These are phyloP conservation scores for Colletotrichum sp. DNA, from an alignment of 2,329 filamentous ascomycete genomes.

Conservation along the genomic window DNA sequence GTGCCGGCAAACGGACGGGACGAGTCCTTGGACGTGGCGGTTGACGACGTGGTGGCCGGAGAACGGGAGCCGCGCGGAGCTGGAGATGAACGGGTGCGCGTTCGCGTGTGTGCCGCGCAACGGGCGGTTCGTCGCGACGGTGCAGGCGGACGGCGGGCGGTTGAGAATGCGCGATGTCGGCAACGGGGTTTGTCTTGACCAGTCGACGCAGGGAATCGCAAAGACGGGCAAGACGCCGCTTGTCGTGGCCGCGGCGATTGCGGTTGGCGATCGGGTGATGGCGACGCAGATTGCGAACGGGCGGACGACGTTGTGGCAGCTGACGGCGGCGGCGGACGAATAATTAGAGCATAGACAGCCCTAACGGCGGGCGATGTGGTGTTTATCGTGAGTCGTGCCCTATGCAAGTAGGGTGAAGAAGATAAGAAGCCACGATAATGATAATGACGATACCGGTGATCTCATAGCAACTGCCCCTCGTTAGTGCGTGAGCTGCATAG, in stretches of 20 bases:
- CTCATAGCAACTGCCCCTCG: not conserved
- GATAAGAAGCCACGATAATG: not conserved
- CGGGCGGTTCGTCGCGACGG: constrained; percentile 5
- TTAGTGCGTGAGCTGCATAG: no score
- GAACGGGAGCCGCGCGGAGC: not conserved
- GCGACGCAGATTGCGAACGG: constrained; percentile 8
- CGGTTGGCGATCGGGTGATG: not conserved
- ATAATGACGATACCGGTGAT: not conserved
- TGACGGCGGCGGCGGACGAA: not conserved
- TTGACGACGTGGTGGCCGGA: constrained; percentile 15
- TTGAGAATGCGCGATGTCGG: not conserved
- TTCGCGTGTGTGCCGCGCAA: not conserved
- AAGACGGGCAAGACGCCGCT: constrained; percentile 11
- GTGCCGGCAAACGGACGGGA: not conserved
- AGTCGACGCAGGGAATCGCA: constrained; percentile 16
- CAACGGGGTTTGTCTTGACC: constrained; percentile 12
- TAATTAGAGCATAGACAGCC: not conserved
- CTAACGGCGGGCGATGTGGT: not conserved
- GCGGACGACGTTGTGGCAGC: constrained; percentile 6
- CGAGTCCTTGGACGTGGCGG: not conserved
- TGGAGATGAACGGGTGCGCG: constrained; percentile 12
- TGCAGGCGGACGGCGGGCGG: constrained; percentile 8
- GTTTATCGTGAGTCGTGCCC: not conserved
- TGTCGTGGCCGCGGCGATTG: not conserved
- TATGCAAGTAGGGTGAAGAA: not conserved